These are phyloP conservation scores for Melampsora larici-populina DNA, from an alignment of 1,284 basidiomycete species.

Conservation along the genomic window DNA sequence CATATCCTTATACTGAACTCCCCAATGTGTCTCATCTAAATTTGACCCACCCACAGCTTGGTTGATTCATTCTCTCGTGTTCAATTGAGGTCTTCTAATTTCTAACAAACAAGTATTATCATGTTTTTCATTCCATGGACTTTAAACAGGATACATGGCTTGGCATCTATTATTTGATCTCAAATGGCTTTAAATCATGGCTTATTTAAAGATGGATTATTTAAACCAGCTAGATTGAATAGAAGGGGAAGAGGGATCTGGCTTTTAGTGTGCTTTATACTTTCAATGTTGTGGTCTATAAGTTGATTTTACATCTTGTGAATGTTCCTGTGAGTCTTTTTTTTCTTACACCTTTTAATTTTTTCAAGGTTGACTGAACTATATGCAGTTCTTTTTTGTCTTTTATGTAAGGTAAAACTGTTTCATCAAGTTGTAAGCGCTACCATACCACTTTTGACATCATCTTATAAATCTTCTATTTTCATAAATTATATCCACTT, in stretches of 20 bases:
- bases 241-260: conserved; percentile 62
- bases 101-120: conserved; percentile 88
- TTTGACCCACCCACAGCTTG: conserved; percentile 55
- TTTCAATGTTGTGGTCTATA: conserved; percentile 86
- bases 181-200: conserved; percentile 64
- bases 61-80: conserved; percentile 75
- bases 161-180: conserved; percentile 68
- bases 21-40: neutral
- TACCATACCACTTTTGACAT: conserved; percentile 86
- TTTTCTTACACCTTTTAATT: neutral
- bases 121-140: conserved; percentile 79
- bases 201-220: no score
- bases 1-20: neutral
- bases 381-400: neutral
- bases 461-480: conserved; percentile 62
- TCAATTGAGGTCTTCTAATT: conserved; percentile 82
- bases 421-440: conserved; percentile 95
- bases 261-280: conserved; percentile 83
- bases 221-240: conserved; percentile 63
- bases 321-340: conserved; percentile 71
- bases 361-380: neutral
- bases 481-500: neutral
- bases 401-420: no score
- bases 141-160: conserved; percentile 46
- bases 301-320: conserved; percentile 78